Evolutionary conservation across 2,329 filamentous ascomycete genomes (phyloP), one percentile per base, ranked within the genome.

Genomic region (Chaetomium globosum): DNA sequence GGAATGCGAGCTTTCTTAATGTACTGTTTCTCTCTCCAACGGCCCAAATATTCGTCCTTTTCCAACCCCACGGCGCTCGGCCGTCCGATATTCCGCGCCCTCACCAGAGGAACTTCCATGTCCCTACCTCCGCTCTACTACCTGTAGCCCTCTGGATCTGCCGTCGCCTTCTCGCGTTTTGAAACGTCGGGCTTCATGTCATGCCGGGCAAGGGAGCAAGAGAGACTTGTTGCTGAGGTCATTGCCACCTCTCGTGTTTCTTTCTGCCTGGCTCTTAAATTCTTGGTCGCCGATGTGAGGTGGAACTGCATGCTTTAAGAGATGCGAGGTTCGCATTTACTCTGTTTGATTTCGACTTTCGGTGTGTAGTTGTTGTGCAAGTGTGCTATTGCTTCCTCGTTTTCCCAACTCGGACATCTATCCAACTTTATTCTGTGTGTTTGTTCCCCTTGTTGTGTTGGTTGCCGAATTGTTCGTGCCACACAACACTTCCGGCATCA

Each of bases 1-100:
- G 63, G 63, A 53, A 65, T 65, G 63, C 63, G 63, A 65, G 58
- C 19, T n/a, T 3, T 21, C 5, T 10, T 3, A 26, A 33, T 64
- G 12, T 12, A n/a, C 19, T 59, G 48, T 5, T 8, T 31, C 23
- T 6, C 39, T 19, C 39, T 43, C 4, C 19, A 43, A n/a, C 23
- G 51, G 21, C 23, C 13, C 39, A 43, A 43, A 19, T 49, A 13
- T 48, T 12, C 33, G 26, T 28, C 48, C 23, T 49, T 21, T 9
- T 31, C 19, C 39, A 16, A 2, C 39, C 39, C 7, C 39, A 43
- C 39, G 39, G 39, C n/a, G 39, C 5, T 43, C 39, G 39, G 39
- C 39, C 16, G 16, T 16, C 39, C 39, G 39, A 43, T n/a, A 6
- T 19, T 6, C 39, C 39, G 39, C 51, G 26, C 51, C 6, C 7